Conservation (phyloP, 352 stramenopile genomes). For the Blastocystis sp. region DNA sequence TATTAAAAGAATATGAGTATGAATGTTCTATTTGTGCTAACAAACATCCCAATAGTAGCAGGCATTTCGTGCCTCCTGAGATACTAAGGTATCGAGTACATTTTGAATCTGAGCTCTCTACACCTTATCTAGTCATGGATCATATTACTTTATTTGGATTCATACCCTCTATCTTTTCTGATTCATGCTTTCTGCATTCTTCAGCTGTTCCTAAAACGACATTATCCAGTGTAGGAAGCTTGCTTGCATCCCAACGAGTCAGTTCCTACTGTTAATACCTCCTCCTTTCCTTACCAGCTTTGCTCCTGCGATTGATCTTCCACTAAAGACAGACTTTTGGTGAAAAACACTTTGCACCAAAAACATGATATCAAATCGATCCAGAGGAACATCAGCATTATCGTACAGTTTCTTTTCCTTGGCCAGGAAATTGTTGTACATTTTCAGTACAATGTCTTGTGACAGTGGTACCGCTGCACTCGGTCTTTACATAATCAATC, state of each 20-base stretch:
- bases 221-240: constrained; percentile 75
- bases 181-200: constrained; percentile 65
- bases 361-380: constrained; percentile 78
- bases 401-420: constrained; percentile 70
- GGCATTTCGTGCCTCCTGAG: background rate
- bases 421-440: constrained; percentile 67
- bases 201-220: constrained; percentile 78
- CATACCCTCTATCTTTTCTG: constrained; percentile 1
- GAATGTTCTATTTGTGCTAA: background rate
- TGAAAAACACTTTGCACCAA: constrained; percentile 79
- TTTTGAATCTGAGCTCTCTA: background rate
- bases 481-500: constrained; percentile 67
- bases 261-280: constrained; percentile 68
- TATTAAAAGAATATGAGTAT: background rate
- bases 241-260: constrained; percentile 74
- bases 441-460: constrained; percentile 53
- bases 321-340: constrained; percentile 73
- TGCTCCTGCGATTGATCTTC: constrained; percentile 72
- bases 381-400: background rate
- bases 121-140: background rate
- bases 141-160: background rate
- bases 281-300: constrained; percentile 66
- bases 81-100: background rate
- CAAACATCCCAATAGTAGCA: constrained; percentile 36
- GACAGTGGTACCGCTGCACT: constrained; percentile 70